Evolutionary conservation across 345 rosid genomes (phyloP), one percentile per base, ranked within the genome.

Genomic region (Atalantia buxifolia): DNA sequence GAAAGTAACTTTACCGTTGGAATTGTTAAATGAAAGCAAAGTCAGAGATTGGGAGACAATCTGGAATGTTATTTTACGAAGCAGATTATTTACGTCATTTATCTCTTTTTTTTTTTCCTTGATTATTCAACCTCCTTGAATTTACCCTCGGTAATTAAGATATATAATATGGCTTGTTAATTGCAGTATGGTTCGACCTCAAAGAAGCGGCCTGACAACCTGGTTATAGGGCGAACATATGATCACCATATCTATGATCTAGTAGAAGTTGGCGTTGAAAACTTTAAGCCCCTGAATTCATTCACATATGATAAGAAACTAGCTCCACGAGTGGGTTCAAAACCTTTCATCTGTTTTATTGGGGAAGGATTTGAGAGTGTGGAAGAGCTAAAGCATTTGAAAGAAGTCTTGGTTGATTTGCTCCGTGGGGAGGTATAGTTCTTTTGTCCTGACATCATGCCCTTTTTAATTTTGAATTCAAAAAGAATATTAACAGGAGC

Each of bases 181-280:
- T 75, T 80, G 86, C 88, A 94, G 98, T 94, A 85, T 83, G 99
- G 97, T 38, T 92, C 97, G 45, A 94, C 93, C 80, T 74, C 98
- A 25, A 96, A 92, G 93, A 96, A 96, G 82, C 88, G 98, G 36
- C 98, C 99, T 22, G 84, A 94, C 81, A 96, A 94, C 84, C 93
- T 96, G 66, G 87, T 96, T 33, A 83, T 96, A 19, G 98, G 99
- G 38, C 78, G 98, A 79, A 96, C 86, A 45, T 96, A 90, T 33
- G 95, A 96, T 85, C 91, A 94, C 78, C 92, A 89, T 69, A 87
- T 94, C 59, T 96, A 91, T 61, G 99, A 96, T 82, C 92, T 94
- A 48, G 90, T 96, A 7, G 99, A 96, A 86, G 94, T 94, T 84
- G 98, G 97, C 63, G 86, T 96, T 68, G 95, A 96, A 85, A 94